Conservation (phyloP, 805 yeast species). For the Hanseniaspora thailandica region DNA sequence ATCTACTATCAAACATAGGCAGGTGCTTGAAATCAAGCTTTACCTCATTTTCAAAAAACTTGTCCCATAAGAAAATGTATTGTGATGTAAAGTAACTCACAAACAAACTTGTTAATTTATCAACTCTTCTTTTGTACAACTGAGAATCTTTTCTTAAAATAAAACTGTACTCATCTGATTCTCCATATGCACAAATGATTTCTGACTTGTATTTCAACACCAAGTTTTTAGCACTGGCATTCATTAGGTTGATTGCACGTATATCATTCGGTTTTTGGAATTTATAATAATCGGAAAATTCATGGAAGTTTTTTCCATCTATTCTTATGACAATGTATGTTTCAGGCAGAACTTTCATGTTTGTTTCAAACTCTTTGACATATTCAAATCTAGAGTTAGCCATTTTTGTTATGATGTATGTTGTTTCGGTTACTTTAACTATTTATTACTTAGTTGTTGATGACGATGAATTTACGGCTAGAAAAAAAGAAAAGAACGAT, state of each 20-base stretch:
- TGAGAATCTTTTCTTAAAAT: slow-evolving; percentile 51
- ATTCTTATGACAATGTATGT: slow-evolving; percentile 73
- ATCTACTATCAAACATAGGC: slow-evolving; percentile 87
- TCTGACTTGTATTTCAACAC: slow-evolving; percentile 56
- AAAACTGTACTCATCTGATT: slow-evolving; percentile 88
- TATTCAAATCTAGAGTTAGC: slow-evolving; percentile 83
- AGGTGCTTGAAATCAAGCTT: slow-evolving; percentile 42
- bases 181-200: slow-evolving; percentile 76
- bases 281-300: slow-evolving; percentile 57
- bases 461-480: background rate
- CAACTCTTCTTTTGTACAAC: slow-evolving; percentile 70
- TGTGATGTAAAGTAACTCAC: slow-evolving; percentile 71
- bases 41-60: slow-evolving; percentile 34
- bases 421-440: background rate
- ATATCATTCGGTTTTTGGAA: slow-evolving; percentile 83
- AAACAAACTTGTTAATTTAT: slow-evolving; percentile 67
- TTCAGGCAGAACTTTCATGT: slow-evolving; percentile 60
- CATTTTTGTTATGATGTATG: slow-evolving; percentile 32
- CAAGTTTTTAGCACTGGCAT: slow-evolving; percentile 58
- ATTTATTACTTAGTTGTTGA: background rate
- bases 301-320: slow-evolving; percentile 92
- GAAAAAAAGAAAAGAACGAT: background rate
- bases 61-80: slow-evolving; percentile 59
- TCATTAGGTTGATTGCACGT: slow-evolving; percentile 69
- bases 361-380: slow-evolving; percentile 70